A percentile compares a stretch with the other conserved stretches of the same genome.
Conservation (phyloP, 2,329 filamentous ascomycete species). For the Pestalotiopsis sp. region DNA sequence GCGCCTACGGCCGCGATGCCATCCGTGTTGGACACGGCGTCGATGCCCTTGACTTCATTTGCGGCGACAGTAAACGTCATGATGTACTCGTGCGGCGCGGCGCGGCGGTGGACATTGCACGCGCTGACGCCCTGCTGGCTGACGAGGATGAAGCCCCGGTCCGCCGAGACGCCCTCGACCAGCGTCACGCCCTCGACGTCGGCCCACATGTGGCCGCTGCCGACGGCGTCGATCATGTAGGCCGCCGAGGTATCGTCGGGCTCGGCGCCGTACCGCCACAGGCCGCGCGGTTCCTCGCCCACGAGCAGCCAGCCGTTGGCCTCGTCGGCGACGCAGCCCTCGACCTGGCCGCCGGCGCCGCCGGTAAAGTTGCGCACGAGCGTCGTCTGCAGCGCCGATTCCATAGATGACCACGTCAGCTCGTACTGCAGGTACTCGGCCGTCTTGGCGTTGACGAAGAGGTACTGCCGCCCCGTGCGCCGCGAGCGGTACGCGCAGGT, state of each 20-base stretch:
- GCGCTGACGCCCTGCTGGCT: conserved; percentile 54
- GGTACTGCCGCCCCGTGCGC: conserved; percentile 47
- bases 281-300: conserved; percentile 50
- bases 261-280: conserved; percentile 54
- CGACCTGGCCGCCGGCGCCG: conserved; percentile 52
- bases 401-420: conserved; percentile 40
- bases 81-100: conserved; percentile 48
- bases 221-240: conserved; percentile 39
- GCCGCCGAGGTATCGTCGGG: conserved; percentile 37
- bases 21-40: conserved; percentile 54
- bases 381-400: conserved; percentile 42
- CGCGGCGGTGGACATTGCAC: conserved; percentile 51
- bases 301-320: conserved; percentile 50
- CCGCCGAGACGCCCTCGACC: conserved; percentile 41
- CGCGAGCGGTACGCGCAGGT: conserved; percentile 52
- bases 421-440: conserved; percentile 56
- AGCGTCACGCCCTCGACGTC: conserved; percentile 56
- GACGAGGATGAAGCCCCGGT: conserved; percentile 50
- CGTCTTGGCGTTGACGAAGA: conserved; percentile 56
- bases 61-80: conserved; percentile 47
- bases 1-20: conserved; percentile 48
- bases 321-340: conserved; percentile 54
- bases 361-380: conserved; percentile 52
- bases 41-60: conserved; percentile 39
- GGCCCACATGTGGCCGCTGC: conserved; percentile 46